phyloP scores from a whole-genome alignment of 1,284 basidiomycete genomes.

The Sporisorium reilianum region DNA sequence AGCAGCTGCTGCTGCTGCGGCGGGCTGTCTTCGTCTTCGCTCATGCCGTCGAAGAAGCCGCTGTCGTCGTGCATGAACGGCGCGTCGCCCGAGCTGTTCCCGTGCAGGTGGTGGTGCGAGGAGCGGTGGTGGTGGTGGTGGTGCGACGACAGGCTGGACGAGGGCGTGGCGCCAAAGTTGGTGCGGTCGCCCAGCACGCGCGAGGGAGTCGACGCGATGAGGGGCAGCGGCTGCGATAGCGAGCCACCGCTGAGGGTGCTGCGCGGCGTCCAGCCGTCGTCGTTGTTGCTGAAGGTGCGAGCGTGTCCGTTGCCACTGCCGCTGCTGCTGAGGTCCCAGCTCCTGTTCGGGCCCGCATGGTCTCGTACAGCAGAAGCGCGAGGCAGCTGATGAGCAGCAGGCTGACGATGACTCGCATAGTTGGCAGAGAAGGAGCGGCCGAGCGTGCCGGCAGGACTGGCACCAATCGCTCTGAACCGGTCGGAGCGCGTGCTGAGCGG shows the following conservation, averaged over 20 bases:
- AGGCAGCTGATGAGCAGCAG: constrained; percentile 12
- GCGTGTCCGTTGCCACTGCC: constrained; percentile 5
- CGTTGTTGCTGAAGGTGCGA: constrained; percentile 18
- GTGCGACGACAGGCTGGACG: neutral
- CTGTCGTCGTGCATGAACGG: constrained; percentile 53
- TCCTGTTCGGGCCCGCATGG: constrained; percentile 5
- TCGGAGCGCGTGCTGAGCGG: constrained; percentile 46
- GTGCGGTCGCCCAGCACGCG: constrained; percentile 37
- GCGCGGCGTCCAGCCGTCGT: constrained; percentile 23
- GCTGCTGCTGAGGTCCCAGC: constrained; percentile 17
- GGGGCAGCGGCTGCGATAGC: constrained; percentile 26
- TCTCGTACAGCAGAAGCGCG: constrained; percentile 12
- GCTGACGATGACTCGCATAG: constrained; percentile 18
- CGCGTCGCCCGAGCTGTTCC: constrained; percentile 17
- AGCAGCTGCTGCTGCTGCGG: neutral
- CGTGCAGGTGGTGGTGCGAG: constrained; percentile 6
- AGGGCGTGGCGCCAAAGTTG: constrained; percentile 21
- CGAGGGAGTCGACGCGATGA: constrained; percentile 32
- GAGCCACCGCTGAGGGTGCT: constrained; percentile 10
- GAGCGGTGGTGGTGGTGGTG: constrained; percentile 3
- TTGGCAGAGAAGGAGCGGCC: constrained; percentile 41
- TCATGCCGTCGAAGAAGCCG: constrained; percentile 53
- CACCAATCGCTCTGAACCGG: constrained; percentile 34
- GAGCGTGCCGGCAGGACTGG: constrained; percentile 28
- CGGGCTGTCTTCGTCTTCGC: constrained; percentile 32